Evolutionary conservation across 768 basidiomycete genomes (phyloP), one percentile per base, ranked within the genome.

Genomic region (Lactarius akahatsu): DNA sequence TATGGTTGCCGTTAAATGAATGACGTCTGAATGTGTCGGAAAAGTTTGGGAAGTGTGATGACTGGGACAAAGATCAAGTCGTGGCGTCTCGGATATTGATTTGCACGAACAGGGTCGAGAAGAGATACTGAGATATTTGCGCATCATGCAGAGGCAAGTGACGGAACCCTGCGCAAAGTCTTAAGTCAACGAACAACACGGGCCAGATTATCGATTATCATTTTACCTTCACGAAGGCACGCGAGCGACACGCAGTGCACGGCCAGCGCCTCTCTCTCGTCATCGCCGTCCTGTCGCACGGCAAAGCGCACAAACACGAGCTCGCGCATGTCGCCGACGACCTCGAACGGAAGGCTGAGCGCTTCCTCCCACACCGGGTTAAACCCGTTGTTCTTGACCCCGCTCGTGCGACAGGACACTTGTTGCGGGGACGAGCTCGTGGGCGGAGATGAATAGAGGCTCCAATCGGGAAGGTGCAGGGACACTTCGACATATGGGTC

Each of bases 101-200:
- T 63, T 84, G 78, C 26, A 96, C 88, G 72, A 98, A 97, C 20
- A 98, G 80, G n/a, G 95, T 95, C 28, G 95, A 93, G 77, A 96
- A 98, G 59, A 98, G 80, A 73, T 89, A 92, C 73, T 95, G 94
- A 45, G 90, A 89, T 54, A 93, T 85, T 74, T 95, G 89, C 2
- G 84, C 78, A 76, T 98, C 96, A 72, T 94, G 92, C 41, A 98
- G 78, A 0, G 96, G 94, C 6, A 98, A 76, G 76, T 98, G 92
- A 9, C 92, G 87, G 74, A 89, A 98, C 1, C 96, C 96, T 93
- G 55, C 4, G 59, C 52, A 43, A n/a, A 69, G 59, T 40, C 38
- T 47, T 77, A 78, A 74, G 64, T 30, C 16, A 47, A 63, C 0
- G 34, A 71, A 66, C 72, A 32, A 76, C 75, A 40, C 55, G 11